phyloP scores from a whole-genome alignment of 805 yeast species.

The Myxozyma lipomycoides region DNA sequence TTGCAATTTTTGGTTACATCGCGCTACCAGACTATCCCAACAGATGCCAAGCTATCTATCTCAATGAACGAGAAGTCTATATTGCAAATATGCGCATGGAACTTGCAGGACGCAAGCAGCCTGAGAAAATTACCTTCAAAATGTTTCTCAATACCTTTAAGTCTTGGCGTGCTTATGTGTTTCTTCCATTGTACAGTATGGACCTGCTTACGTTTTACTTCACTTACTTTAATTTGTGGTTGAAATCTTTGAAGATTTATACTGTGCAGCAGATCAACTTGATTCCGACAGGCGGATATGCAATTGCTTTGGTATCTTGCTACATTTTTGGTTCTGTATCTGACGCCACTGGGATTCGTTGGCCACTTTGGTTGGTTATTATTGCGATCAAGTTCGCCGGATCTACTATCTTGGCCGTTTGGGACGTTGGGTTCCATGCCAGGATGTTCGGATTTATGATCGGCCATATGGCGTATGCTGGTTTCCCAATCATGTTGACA shows the following conservation, averaged over 20 bases:
- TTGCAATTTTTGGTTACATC: slow-evolving; percentile 42
- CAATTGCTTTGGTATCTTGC: slow-evolving; percentile 33
- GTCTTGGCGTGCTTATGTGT: slow-evolving; percentile 15
- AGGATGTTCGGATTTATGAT: slow-evolving; percentile 21
- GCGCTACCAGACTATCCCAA: slow-evolving; percentile 51
- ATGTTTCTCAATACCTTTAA: slow-evolving; percentile 4
- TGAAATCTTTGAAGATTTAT: slow-evolving; percentile 31
- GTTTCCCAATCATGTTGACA: slow-evolving; percentile 16
- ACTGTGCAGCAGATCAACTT: slow-evolving; percentile 33
- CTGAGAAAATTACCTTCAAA: slow-evolving; percentile 11
- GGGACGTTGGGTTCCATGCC: slow-evolving; percentile 42
- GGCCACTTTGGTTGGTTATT: slow-evolving; percentile 26
- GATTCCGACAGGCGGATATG: slow-evolving; percentile 38
- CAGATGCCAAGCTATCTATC: slow-evolving; percentile 10
- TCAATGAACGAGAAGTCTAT: slow-evolving; percentile 7
- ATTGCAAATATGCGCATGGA: slow-evolving; percentile 13
- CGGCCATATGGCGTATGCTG: slow-evolving; percentile 13
- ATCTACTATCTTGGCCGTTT: slow-evolving; percentile 40
- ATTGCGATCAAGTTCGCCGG: slow-evolving; percentile 11
- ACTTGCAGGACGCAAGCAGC: slow-evolving; percentile 10
- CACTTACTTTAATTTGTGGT: slow-evolving; percentile 30
- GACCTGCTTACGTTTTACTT: slow-evolving; percentile 9
- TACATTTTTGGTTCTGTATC: slow-evolving; percentile 34
- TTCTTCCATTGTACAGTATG: slow-evolving; percentile 12
- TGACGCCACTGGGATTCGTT: slow-evolving; percentile 35